Conservation (phyloP, 2,329 filamentous ascomycete genomes). For the Thielaviopsis punctulata region DNA sequence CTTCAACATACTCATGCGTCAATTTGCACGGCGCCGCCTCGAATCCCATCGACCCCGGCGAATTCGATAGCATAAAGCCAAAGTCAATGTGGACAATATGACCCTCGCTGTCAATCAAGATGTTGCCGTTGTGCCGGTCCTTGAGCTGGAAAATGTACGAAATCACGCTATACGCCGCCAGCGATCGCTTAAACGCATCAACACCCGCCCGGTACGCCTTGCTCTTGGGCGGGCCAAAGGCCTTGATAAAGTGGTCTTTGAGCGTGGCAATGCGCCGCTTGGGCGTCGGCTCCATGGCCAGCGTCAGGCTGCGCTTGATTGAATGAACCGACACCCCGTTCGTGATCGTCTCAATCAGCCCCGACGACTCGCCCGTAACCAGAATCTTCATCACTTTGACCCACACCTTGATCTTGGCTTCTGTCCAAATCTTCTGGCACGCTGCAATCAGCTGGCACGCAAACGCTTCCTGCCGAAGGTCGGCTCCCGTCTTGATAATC, state of each 20-base stretch:
- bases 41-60: constrained; percentile 67
- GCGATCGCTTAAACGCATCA: constrained; percentile 63
- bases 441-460: constrained; percentile 71
- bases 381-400: constrained; percentile 76
- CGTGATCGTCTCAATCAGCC: constrained; percentile 74
- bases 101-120: constrained; percentile 69
- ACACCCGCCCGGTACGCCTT: constrained; percentile 54
- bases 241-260: constrained; percentile 65
- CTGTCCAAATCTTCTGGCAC: constrained; percentile 67
- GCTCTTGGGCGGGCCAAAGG: constrained; percentile 54
- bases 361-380: constrained; percentile 70
- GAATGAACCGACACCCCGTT: constrained; percentile 79
- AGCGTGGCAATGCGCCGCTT: constrained; percentile 62
- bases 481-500: constrained; percentile 73
- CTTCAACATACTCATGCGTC: constrained; percentile 72
- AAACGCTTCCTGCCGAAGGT: constrained; percentile 71
- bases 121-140: constrained; percentile 73
- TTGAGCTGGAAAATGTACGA: constrained; percentile 73
- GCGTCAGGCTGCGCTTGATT: constrained; percentile 63
- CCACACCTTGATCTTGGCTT: constrained; percentile 63
- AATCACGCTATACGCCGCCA: constrained; percentile 73
- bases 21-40: constrained; percentile 79
- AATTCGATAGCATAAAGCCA: constrained; percentile 79
- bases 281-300: constrained; percentile 33
- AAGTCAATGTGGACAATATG: constrained; percentile 84